Base-by-base conservation (phyloP, 192 early-diverging fungal genomes). In the Coemansia guatemalensis region DNA sequence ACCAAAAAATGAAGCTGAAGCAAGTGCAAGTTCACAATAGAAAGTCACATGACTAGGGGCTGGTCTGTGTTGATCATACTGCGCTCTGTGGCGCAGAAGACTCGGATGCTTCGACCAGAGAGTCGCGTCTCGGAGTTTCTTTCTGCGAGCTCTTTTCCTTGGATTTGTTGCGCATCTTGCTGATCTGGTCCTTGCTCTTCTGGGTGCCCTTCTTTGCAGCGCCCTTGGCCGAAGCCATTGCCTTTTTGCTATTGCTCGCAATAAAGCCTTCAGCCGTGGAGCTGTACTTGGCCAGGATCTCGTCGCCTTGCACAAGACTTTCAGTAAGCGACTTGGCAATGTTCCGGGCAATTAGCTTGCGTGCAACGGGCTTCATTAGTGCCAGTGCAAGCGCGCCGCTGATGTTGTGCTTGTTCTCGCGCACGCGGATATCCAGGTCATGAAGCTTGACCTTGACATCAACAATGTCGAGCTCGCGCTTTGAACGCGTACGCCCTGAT, bases 361-460 rank as follows among this genome's bases (percentile, higher is more conserved):
- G 68, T 24, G 76, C 76, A 8, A 64, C 53, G 1, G 76, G 71
- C 39, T 50, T 66, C 64, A 79, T 73, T 32, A 79, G 56, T 33
- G 56, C 8, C 27, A 79, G 41, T 8, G 62, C 71, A 23, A 79
- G 56, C 5, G 30, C 56, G 64, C 76, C 59, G 49, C 58, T 50
- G 52, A 79, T 72, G 24, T 53, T 67, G 64, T 79, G 78, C 68
- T 75, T 81, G 69, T 58, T 68, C 53, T 81, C 65, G 47, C 53
- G 73, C 35, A 81, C 62, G 12, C 47, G 47, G 21, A 81, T 48
- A 22, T 71, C 63, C 48, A 81, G 62, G 32, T 52, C 48, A 53
- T 75, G 78, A 11, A 81, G 23, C 73, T 81, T 71, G 25, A 72
- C 68, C 29, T 56, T 72, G 68, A 72, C 69, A 17, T 69, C 64